These are phyloP conservation scores for Pleurotus platypus DNA, from an alignment of 768 basidiomycete genomes.

Conservation along the genomic window DNA sequence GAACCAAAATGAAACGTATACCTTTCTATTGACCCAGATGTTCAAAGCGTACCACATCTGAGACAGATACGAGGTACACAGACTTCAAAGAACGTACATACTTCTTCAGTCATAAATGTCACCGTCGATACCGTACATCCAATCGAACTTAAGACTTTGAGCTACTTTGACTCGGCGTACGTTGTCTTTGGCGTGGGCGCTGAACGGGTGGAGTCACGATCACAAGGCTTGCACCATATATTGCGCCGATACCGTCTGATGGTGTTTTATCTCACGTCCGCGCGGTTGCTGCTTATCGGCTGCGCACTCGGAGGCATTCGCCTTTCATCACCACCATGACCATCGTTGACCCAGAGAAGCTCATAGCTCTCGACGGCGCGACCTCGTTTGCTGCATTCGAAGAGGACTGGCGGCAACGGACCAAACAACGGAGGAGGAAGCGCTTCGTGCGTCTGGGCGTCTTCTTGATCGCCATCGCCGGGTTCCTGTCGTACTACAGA, in stretches of 20 bases:
- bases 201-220: not conserved
- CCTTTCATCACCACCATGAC: not conserved
- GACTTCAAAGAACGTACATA: not conserved
- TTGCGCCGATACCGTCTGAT: not conserved
- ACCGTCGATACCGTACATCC: no score
- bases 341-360: not conserved
- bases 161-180: no score
- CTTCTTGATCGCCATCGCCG: not conserved
- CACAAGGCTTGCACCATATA: not conserved
- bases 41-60: slow-evolving; percentile 58
- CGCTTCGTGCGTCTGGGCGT: not conserved
- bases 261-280: slow-evolving; percentile 2
- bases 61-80: slow-evolving; percentile 95
- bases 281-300: not conserved
- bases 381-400: not conserved
- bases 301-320: no score
- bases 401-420: not conserved
- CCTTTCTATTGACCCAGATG: slow-evolving; percentile 73
- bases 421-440: not conserved
- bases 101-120: no score
- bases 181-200: no score
- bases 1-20: not conserved
- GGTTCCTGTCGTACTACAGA: not conserved
- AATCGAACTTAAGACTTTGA: no score
- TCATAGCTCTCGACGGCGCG: not conserved